Conservation (phyloP, 129 eudicot species). For the Pulicaria dysenterica region DNA sequence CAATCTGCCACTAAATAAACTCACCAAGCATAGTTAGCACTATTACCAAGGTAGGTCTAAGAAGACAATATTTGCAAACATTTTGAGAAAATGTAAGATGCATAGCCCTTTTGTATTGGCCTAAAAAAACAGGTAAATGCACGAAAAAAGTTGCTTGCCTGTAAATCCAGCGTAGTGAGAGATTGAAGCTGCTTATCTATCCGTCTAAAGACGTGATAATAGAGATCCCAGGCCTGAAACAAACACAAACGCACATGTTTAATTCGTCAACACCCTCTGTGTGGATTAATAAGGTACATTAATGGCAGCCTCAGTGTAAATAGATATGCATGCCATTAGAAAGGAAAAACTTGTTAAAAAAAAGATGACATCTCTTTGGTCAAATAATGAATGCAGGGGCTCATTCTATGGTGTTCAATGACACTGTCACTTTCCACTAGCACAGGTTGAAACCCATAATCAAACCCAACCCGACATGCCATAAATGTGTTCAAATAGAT, state of each 20-base stretch:
- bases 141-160: constrained; percentile 54
- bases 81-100: not conserved
- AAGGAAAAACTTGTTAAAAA: not conserved
- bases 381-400: no score
- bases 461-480: no score
- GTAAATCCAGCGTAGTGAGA: constrained; percentile 85
- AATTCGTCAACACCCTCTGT: constrained; percentile 19
- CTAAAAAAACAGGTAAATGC: not conserved
- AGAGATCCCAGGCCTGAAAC: constrained; percentile 97
- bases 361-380: not conserved
- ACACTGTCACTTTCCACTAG: no score
- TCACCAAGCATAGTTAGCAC: not conserved
- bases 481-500: no score
- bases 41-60: not conserved
- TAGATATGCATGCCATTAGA: constrained; percentile 4
- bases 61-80: not conserved
- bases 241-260: constrained; percentile 9
- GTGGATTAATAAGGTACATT: not conserved
- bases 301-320: not conserved
- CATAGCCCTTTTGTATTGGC: constrained; percentile 10
- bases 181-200: constrained; percentile 90
- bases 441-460: no score
- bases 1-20: not conserved
- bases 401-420: no score
- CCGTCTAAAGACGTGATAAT: constrained; percentile 91